These are phyloP conservation scores for Graphium sp. DNA, from an alignment of 2,329 filamentous ascomycete genomes.

Conservation along the genomic window DNA sequence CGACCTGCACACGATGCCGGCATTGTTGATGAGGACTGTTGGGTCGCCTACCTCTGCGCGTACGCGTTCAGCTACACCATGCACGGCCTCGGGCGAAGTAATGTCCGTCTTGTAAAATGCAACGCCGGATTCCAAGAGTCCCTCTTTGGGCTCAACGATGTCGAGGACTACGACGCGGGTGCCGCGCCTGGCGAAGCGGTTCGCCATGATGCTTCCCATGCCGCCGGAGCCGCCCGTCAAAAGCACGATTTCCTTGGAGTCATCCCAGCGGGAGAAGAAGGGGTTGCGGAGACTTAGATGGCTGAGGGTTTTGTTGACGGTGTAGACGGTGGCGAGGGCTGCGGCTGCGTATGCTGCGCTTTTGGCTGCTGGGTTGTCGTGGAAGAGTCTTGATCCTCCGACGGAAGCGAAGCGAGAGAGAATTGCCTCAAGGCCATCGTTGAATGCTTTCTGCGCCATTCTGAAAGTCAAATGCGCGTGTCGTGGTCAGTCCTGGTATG, in stretches of 20 bases:
- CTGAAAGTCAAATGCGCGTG: too few relatives aligned
- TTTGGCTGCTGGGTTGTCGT: too few relatives aligned
- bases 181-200: constrained; percentile 43
- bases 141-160: constrained; percentile 20
- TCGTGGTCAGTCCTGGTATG: too few relatives aligned
- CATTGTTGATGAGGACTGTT: constrained; percentile 58
- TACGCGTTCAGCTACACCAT: constrained; percentile 32
- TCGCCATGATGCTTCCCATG: constrained; percentile 51
- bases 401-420: too few relatives aligned
- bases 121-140: constrained; percentile 27
- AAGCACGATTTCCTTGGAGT: constrained; percentile 52
- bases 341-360: too few relatives aligned
- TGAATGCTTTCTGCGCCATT: too few relatives aligned
- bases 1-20: constrained; percentile 45
- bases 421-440: too few relatives aligned
- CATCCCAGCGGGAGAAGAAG: constrained; percentile 33
- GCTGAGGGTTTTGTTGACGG: constrained; percentile 14
- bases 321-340: constrained; percentile 11
- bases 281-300: constrained; percentile 17
- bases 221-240: constrained; percentile 62
- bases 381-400: too few relatives aligned
- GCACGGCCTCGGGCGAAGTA: constrained; percentile 36
- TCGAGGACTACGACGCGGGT: constrained; percentile 59
- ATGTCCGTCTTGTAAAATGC: constrained; percentile 57
- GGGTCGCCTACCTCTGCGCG: constrained; percentile 41